These are phyloP conservation scores for Daldinia bambusicola DNA, from an alignment of 495 filamentous ascomycete species.

Conservation along the genomic window DNA sequence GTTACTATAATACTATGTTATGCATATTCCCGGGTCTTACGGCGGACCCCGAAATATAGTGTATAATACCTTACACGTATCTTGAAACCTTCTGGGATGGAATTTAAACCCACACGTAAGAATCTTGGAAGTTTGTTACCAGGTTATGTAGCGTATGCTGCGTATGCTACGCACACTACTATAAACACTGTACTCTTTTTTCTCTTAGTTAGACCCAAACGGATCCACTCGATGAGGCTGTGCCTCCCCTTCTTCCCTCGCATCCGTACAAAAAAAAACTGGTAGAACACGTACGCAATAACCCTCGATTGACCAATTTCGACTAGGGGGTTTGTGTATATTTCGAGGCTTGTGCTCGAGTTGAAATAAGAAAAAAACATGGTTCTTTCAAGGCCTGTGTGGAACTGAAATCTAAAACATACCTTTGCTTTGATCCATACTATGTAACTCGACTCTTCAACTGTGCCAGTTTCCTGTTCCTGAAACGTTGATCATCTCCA, in stretches of 20 bases:
- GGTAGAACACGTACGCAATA: constrained; percentile 31
- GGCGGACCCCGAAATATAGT: neutral
- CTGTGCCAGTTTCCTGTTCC: constrained; percentile 35
- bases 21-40: neutral
- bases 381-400: neutral
- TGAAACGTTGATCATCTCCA: constrained; percentile 32
- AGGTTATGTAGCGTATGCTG: too few species aligned
- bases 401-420: constrained; percentile 24
- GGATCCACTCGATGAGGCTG: constrained; percentile 37
- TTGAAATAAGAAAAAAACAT: too few species aligned
- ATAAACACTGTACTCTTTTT: neutral
- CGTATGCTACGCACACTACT: neutral
- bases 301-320: neutral
- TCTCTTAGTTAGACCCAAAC: constrained; percentile 12
- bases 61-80: neutral
- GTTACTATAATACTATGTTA: neutral
- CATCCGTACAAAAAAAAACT: constrained; percentile 6
- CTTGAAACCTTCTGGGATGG: constrained; percentile 1
- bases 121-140: neutral
- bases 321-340: too few species aligned
- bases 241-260: constrained; percentile 37
- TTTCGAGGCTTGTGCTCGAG: too few species aligned
- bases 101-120: constrained; percentile 10
- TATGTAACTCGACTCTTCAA: neutral
- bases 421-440: constrained; percentile 22